Percentiles rank a stretch among this genome's conserved stretches.
Evolutionary conservation across 2,329 filamentous ascomycete genomes (phyloP).

Genomic region (Colletotrichum cuscutae): DNA sequence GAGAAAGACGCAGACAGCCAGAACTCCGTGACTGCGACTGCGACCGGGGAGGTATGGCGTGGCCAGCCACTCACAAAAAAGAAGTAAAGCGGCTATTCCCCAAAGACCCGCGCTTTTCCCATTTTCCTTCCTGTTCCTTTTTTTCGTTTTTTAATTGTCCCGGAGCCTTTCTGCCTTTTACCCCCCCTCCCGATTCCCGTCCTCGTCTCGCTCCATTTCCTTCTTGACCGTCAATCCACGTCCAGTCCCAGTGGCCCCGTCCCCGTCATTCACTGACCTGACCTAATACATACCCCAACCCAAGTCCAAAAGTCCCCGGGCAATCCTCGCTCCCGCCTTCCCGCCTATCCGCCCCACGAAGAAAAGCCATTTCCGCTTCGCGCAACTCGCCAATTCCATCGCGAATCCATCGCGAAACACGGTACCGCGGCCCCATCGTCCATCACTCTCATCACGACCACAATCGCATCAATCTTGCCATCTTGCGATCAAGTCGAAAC

Average conservation of each 20-base stretch:
- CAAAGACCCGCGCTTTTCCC: conserved; percentile 12
- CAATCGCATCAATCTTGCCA: background rate
- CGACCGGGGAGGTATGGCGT: background rate
- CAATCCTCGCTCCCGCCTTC: conserved; percentile 7
- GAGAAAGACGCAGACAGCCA: background rate
- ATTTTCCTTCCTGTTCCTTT: background rate
- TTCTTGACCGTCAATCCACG: conserved; percentile 10
- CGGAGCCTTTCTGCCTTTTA: background rate
- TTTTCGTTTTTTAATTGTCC: conserved; percentile 1
- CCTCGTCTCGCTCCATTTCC: background rate
- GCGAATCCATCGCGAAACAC: conserved; percentile 28
- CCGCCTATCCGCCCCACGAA: conserved; percentile 18
- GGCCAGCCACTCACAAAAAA: conserved; percentile 31
- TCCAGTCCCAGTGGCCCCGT: conserved; percentile 25
- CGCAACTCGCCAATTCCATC: conserved; percentile 14
- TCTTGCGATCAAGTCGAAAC: background rate
- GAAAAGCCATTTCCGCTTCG: conserved; percentile 17
- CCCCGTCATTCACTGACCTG: conserved; percentile 19
- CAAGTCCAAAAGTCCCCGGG: background rate
- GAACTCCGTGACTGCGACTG: background rate
- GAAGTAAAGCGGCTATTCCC: conserved; percentile 33
- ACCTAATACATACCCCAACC: no score
- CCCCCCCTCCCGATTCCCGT: background rate
- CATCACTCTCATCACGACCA: conserved; percentile 6
- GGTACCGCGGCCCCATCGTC: conserved; percentile 12